These are phyloP conservation scores for Rhizopogon parksii DNA, from an alignment of 1,284 basidiomycete genomes.

Conservation along the genomic window DNA sequence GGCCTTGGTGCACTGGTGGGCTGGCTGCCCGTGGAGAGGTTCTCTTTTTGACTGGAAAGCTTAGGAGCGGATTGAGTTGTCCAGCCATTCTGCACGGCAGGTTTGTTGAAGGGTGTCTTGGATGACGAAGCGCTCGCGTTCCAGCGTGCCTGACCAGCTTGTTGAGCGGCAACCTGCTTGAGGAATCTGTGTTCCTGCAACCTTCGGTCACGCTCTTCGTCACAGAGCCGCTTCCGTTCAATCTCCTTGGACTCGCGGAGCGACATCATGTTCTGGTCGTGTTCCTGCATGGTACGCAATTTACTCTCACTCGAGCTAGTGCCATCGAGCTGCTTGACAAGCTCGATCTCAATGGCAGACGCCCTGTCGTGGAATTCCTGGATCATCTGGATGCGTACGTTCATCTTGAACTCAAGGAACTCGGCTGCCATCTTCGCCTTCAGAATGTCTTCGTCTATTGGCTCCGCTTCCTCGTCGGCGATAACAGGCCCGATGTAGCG, in stretches of 20 bases:
- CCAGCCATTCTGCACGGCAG: constrained; percentile 11
- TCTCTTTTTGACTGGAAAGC: constrained; percentile 24
- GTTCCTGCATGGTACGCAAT: constrained; percentile 33
- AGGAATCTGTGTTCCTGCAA: constrained; percentile 28
- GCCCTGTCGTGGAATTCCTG: constrained; percentile 48
- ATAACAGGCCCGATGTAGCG: constrained; percentile 45
- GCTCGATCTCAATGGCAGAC: constrained; percentile 39
- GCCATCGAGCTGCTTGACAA: constrained; percentile 37
- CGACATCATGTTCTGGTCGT: constrained; percentile 40
- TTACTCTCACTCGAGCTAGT: constrained; percentile 25
- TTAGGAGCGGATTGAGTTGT: constrained; percentile 13
- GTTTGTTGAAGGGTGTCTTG: constrained; percentile 13
- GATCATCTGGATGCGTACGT: constrained; percentile 45
- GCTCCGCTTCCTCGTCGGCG: constrained; percentile 33
- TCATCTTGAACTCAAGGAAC: constrained; percentile 45
- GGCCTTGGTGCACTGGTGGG: constrained; percentile 11
- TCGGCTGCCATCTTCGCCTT: constrained; percentile 31
- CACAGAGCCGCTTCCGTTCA: constrained; percentile 41
- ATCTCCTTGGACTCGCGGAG: constrained; percentile 43
- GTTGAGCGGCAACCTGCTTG: constrained; percentile 16
- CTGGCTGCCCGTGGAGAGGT: constrained; percentile 10
- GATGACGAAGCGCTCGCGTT: constrained; percentile 5
- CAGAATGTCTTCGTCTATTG: constrained; percentile 22
- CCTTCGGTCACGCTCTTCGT: constrained; percentile 37
- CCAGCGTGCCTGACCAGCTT: constrained; percentile 5